Evolutionary conservation across 2,329 filamentous ascomycete genomes (phyloP), one percentile per base, ranked within the genome.

Genomic region (Pseudogymnoascus sp.): DNA sequence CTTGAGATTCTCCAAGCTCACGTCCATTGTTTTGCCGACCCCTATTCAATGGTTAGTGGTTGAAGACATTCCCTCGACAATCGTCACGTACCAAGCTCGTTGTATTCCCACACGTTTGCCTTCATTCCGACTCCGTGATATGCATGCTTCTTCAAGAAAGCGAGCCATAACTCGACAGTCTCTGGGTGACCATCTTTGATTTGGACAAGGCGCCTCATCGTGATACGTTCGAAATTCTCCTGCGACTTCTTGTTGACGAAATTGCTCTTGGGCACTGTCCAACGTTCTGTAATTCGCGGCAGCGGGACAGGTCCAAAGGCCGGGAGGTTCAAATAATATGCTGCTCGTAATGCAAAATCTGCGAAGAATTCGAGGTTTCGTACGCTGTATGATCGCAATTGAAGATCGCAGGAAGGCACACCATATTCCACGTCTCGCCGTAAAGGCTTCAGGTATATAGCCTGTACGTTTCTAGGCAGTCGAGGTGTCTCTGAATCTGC

Each of bases 61-160:
- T 15, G 23, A 57, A 37, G 52, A 23, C 18, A 28, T 37, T 4
- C 5, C 19, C 18, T 15, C 9, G 13, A 41, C 28, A 64, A 12
- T 57, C n/a, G 33, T 41, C 65, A 64, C 74, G 64, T 80, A 88
- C 88, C 86, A 61, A 92, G 71, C 61, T 82, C 81, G 68, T 88
- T 84, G 73, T 90, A 92, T 71, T 96, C 90, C 85, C 89, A 99
- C 57, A 97, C 82, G 72, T 99, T 96, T 59, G 94, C 94, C 80
- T 99, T 99, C 91, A 99, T 95, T 68, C 94, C 94, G 38, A 97
- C 86, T n/a, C 94, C 94, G 66, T 95, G 89, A 72, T 94, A 95
- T 39, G 91, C 89, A 71, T 96, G 88, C 75, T 95, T 95, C 70
- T 89, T 83, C 70, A 99, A 73, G 71, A 95, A 97, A 0, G 90